Evolutionary conservation across 2,329 filamentous ascomycete genomes (phyloP).

Genomic region (Ophiocordyceps polyrhachis-furcata): DNA sequence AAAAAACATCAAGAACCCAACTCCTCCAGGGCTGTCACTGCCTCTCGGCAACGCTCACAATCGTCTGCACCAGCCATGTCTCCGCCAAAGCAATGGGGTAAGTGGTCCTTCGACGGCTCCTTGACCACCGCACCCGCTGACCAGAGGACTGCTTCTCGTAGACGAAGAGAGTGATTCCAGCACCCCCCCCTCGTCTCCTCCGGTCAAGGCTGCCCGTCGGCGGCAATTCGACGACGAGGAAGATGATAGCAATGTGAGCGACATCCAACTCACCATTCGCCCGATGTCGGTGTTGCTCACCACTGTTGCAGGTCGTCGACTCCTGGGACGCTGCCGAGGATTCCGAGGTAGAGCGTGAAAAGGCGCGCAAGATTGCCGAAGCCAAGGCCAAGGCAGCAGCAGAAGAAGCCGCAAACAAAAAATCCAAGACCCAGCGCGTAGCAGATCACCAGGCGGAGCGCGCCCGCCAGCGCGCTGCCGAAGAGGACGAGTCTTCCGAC

Average conservation of each 20-base stretch:
- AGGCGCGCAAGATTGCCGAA: conserved; percentile 70
- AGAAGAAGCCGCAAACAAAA: conserved; percentile 76
- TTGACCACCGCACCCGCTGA: background rate
- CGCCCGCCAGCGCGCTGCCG: conserved; percentile 30
- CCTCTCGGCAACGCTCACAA: background rate
- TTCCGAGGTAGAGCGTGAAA: conserved; percentile 91
- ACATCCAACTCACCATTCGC: background rate
- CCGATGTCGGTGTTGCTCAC: background rate
- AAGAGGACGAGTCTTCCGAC: conserved; percentile 38
- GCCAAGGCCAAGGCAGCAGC: conserved; percentile 80
- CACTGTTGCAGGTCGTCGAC: conserved; percentile 55
- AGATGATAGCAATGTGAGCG: conserved; percentile 56
- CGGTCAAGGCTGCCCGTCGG: conserved; percentile 21
- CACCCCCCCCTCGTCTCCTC: conserved; percentile 18
- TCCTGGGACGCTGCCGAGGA: conserved; percentile 96
- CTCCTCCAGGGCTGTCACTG: background rate
- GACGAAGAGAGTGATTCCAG: conserved; percentile 21
- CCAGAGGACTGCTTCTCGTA: conserved; percentile 2
- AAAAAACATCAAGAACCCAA: background rate
- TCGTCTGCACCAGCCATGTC: conserved; percentile 16
- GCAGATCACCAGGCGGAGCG: conserved; percentile 54
- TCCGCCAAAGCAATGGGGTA: conserved; percentile 24
- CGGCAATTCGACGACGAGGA: conserved; percentile 82
- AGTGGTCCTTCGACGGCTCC: conserved; percentile 5
- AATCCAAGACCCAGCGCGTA: conserved; percentile 71